These are phyloP conservation scores for Pseudogymnoascus sp. DNA, from an alignment of 2,329 filamentous ascomycete genomes.

Conservation along the genomic window DNA sequence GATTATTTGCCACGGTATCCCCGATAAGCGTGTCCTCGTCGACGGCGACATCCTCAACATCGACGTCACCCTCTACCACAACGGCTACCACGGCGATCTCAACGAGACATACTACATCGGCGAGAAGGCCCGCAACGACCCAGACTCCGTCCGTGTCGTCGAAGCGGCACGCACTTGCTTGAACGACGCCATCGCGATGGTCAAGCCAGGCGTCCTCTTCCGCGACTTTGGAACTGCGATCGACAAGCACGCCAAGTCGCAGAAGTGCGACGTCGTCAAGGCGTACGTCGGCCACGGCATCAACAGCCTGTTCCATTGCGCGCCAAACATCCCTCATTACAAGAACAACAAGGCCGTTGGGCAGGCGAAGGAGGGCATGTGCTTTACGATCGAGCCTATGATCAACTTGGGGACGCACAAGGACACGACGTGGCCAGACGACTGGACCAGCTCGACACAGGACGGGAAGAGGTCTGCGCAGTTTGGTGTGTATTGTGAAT, in stretches of 20 bases:
- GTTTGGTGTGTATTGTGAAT: conserved; percentile 55
- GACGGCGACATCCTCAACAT: conserved; percentile 98
- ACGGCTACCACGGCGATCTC: conserved; percentile 89
- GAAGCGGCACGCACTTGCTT: conserved; percentile 85
- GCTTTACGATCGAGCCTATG: conserved; percentile 99
- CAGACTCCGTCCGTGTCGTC: conserved; percentile 81
- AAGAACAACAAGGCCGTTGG: conserved; percentile 97
- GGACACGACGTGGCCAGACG: conserved; percentile 95
- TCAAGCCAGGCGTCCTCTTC: conserved; percentile 89
- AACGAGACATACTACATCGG: conserved; percentile 99
- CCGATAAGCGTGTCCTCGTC: conserved; percentile 75
- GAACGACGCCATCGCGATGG: conserved; percentile 80
- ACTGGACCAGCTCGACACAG: conserved; percentile 92
- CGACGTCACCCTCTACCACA: conserved; percentile 89
- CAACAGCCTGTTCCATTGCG: conserved; percentile 86
- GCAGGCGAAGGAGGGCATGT: conserved; percentile 91
- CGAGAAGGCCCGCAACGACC: conserved; percentile 72
- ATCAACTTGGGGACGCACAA: conserved; percentile 84
- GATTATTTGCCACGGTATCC: conserved; percentile 97
- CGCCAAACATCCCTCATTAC: conserved; percentile 93
- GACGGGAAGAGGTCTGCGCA: conserved; percentile 89
- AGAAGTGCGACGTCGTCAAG: conserved; percentile 82
- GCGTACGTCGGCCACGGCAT: conserved; percentile 96
- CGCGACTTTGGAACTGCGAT: conserved; percentile 91
- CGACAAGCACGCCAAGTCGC: conserved; percentile 84